phyloP scores from a whole-genome alignment of 495 filamentous ascomycete species.

The Tuber magnatum region DNA sequence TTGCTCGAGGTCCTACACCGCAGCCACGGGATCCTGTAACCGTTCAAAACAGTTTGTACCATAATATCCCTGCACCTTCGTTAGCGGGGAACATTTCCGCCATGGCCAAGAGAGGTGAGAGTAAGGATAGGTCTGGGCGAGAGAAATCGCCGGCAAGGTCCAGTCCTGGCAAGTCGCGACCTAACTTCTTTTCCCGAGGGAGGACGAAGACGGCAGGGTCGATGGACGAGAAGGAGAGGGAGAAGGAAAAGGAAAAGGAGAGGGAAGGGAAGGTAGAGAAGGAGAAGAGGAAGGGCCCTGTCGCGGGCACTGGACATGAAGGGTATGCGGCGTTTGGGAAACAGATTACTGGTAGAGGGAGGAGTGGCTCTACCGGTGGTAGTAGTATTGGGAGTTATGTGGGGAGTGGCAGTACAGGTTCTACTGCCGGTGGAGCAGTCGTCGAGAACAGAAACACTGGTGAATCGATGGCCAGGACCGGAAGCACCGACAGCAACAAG shows the following conservation, averaged over 20 bases:
- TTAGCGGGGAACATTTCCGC: constrained; percentile 13
- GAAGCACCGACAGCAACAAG: constrained; percentile 56
- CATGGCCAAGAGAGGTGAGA: constrained; percentile 14
- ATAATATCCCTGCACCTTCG: constrained; percentile 20
- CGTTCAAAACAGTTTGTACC: constrained; percentile 25
- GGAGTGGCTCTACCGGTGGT: constrained; percentile 48
- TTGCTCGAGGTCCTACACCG: constrained; percentile 28
- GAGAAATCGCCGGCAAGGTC: constrained; percentile 30
- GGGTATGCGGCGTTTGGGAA: constrained; percentile 73
- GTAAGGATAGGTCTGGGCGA: constrained; percentile 22
- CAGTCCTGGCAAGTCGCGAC: constrained; percentile 34
- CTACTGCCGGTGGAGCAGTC: constrained; percentile 47
- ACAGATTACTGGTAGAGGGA: constrained; percentile 50
- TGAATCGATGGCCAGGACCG: constrained; percentile 51
- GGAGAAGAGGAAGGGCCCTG: constrained; percentile 66
- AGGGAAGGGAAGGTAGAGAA: constrained; percentile 49
- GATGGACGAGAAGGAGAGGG: constrained; percentile 9
- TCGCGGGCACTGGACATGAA: constrained; percentile 90
- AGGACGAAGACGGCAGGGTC: constrained; percentile 13
- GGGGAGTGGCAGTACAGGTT: constrained; percentile 44
- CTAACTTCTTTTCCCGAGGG: constrained; percentile 30
- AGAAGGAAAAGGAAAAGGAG: constrained; percentile 7
- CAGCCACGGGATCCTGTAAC: constrained; percentile 28
- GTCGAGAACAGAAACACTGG: constrained; percentile 53
- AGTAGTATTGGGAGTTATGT: constrained; percentile 42